A percentile compares a stretch with the other conserved stretches of the same genome.
phyloP scores from a whole-genome alignment of 2,329 filamentous ascomycete species.

The Fusarium mundagurra region DNA sequence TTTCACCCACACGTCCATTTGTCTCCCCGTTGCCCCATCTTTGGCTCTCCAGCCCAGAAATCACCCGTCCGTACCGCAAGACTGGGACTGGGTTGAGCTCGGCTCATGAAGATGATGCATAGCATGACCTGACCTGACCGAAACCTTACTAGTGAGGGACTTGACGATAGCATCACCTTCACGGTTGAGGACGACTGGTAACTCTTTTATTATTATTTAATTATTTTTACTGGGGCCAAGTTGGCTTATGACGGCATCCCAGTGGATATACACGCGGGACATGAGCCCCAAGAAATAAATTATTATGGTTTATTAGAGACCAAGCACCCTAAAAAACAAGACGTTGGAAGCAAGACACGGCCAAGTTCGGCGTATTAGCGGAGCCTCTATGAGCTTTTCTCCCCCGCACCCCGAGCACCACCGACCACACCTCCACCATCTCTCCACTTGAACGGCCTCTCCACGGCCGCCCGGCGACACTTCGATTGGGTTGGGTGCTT shows the following conservation, averaged over 20 bases:
- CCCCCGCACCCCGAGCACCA: conserved; percentile 41
- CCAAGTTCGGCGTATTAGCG: conserved; percentile 44
- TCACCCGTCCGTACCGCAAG: conserved; percentile 31
- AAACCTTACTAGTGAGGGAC: conserved; percentile 25
- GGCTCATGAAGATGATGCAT: conserved; percentile 33
- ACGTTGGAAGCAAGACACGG: conserved; percentile 28
- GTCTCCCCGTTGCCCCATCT: conserved; percentile 27
- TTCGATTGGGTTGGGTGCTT: conserved; percentile 29
- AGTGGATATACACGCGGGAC: conserved; percentile 15
- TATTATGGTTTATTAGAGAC: not conserved
- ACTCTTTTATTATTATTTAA: not conserved
- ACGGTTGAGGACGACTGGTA: not conserved
- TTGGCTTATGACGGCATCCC: conserved; percentile 31
- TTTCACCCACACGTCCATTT: conserved; percentile 29
- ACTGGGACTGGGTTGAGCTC: conserved; percentile 32
- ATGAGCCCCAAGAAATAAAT: conserved; percentile 15
- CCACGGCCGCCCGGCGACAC: conserved; percentile 34
- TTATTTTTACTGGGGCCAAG: conserved; percentile 6
- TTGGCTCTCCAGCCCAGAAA: conserved; percentile 16
- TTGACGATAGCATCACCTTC: conserved; percentile 26
- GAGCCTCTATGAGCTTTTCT: conserved; percentile 36
- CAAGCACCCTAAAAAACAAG: conserved; percentile 5
- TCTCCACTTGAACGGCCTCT: conserved; percentile 36
- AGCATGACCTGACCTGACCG: conserved; percentile 37
- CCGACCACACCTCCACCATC: conserved; percentile 31